phyloP scores from a whole-genome alignment of 768 basidiomycete species.

The Trametes elegans region DNA sequence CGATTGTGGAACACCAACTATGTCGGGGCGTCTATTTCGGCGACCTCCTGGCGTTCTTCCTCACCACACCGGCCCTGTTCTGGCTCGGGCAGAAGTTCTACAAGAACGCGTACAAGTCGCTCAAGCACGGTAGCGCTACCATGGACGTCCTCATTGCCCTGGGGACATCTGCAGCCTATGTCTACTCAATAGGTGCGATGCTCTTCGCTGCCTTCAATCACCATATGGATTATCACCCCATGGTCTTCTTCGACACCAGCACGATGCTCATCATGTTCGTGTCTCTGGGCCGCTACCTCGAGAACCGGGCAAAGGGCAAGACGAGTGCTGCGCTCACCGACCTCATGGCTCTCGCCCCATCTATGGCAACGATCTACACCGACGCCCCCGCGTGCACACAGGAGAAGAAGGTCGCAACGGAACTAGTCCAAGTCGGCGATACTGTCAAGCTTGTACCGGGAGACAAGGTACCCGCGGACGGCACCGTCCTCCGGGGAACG shows the following conservation, averaged over 20 bases:
- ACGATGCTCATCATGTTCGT: constrained; percentile 99
- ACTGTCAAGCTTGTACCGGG: constrained; percentile 93
- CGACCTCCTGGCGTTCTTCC: constrained; percentile 68
- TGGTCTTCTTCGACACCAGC: constrained; percentile 97
- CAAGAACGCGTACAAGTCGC: constrained; percentile 83
- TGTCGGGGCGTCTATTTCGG: constrained; percentile 75
- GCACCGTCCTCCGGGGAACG: constrained; percentile 80
- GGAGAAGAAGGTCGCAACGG: constrained; percentile 90
- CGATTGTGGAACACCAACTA: constrained; percentile 49
- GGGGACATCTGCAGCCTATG: constrained; percentile 91
- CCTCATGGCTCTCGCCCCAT: constrained; percentile 91
- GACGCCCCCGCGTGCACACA: constrained; percentile 76
- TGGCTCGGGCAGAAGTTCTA: constrained; percentile 91
- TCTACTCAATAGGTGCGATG: constrained; percentile 80
- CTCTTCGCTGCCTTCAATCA: constrained; percentile 60
- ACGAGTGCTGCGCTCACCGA: constrained; percentile 96
- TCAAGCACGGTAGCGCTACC: constrained; percentile 86
- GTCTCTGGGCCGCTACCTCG: constrained; percentile 90
- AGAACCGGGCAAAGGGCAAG: constrained; percentile 96
- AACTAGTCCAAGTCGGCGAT: constrained; percentile 93
- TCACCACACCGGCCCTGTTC: constrained; percentile 92
- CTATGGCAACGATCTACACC: constrained; percentile 94
- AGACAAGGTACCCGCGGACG: constrained; percentile 95
- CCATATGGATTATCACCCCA: constrained; percentile 70
- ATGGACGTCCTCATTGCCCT: constrained; percentile 99